Conservation (phyloP, 202 grass and related monocot species). For the Cymbopogon flexuosus region DNA sequence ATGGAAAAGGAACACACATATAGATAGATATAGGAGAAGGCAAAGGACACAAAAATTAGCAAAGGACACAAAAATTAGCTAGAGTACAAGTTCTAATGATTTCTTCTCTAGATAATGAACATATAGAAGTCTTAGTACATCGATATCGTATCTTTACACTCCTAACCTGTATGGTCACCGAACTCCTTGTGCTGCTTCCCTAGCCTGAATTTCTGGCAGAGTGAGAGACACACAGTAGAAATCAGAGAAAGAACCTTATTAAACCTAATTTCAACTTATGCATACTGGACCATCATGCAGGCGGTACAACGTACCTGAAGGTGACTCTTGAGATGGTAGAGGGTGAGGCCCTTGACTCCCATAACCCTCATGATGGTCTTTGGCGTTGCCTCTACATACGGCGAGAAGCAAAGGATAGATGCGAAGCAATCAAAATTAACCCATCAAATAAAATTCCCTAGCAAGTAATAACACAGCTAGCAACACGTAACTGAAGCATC, state of each 20-base stretch:
- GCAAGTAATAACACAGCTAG: neutral
- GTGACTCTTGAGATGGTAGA: too few relatives aligned
- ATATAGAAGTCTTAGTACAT: neutral
- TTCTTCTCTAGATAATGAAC: neutral
- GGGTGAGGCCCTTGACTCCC: too few relatives aligned
- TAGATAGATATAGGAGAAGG: neutral
- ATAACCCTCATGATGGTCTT: too few relatives aligned
- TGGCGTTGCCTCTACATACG: slow-evolving; percentile 43
- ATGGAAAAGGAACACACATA: neutral
- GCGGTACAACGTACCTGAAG: neutral
- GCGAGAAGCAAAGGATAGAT: neutral
- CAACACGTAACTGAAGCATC: neutral
- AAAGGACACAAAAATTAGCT: neutral
- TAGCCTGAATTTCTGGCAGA: slow-evolving; percentile 80
- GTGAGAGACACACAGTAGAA: neutral
- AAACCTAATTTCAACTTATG: slow-evolving; percentile 4
- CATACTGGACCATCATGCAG: neutral
- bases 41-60: neutral
- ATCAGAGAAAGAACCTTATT: slow-evolving; percentile 10
- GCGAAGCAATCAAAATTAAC: slow-evolving; percentile 18
- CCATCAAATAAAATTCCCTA: neutral
- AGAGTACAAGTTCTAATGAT: neutral
- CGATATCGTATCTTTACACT: too few relatives aligned
- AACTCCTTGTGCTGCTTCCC: slow-evolving; percentile 96
- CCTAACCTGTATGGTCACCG: slow-evolving; percentile 69